Evolutionary conservation across 768 basidiomycete species (phyloP), one percentile per base, ranked within the genome.

Genomic region (Imleria badia): DNA sequence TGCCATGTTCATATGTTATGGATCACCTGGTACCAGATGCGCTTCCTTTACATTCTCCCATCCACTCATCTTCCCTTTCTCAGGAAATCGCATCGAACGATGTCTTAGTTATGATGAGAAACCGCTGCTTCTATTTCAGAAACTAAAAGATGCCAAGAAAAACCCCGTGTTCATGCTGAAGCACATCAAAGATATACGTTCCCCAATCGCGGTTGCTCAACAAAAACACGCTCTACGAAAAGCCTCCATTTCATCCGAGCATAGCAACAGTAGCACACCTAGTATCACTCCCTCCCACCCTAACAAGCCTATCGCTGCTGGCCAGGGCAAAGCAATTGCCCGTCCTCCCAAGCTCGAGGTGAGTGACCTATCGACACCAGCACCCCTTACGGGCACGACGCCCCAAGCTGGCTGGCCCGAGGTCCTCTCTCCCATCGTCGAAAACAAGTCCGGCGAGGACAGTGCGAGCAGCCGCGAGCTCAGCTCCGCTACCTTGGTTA

Each of bases 101-200:
- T 99, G 97, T 74, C 74, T 99, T 51, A 91, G 91, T 65, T 98
- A 97, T 63, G 97, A 99, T 66, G 97, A 99, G 75, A 98, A 98
- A 66, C 97, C 97, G 0, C 77, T 99, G 33, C 78, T 98, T 45
- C 83, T 99, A 38, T 99, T 99, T 77, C 97, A 98, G 70, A 94
- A 91, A 68, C 81, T 98, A 52, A 99, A 98, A 68, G 97, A 99
- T 60, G 86, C 88, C 2, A 93, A 94, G 73, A 98, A 98, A 75
- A 94, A 97, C 58, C 96, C 97, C 3, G 96, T 99, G 9, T 99
- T 99, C 73, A 99, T 99, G 97, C 82, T 96, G 50, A 91, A 94
- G 59, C 92, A 96, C 59, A 94, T 95, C 72, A 73, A 73, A 67
- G 97, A 99, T 66, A 98, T 99, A 56, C 88, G 93, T 43, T 97